phyloP scores from a whole-genome alignment of 345 rosid species.

The Populus alba region DNA sequence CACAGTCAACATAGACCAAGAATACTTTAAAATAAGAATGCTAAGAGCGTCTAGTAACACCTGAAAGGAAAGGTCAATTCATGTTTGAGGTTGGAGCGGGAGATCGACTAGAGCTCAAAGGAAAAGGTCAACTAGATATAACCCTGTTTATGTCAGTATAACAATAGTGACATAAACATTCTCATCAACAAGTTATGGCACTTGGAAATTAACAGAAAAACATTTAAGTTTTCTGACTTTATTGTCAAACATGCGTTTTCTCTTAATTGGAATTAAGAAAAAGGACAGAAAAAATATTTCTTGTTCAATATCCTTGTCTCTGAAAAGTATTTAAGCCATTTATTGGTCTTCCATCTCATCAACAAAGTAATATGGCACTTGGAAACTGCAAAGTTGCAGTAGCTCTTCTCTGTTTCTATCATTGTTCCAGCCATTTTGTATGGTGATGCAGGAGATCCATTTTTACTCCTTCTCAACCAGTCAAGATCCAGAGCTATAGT shows the following conservation, averaged over 20 bases:
- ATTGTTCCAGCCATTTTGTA: not conserved
- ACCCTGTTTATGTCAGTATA: no score
- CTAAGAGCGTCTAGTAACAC: no score
- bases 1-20: no score
- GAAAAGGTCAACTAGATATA: no score
- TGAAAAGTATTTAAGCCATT: not conserved
- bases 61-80: no score
- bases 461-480: not conserved
- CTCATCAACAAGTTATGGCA: not conserved
- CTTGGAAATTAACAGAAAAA: not conserved
- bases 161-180: not conserved
- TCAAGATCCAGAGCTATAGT: conserved; percentile 5
- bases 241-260: no score
- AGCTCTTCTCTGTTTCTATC: not conserved
- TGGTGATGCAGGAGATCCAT: not conserved
- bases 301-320: not conserved
- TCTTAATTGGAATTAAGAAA: no score
- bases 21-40: no score
- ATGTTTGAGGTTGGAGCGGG: no score
- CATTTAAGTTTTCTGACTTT: no score
- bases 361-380: not conserved
- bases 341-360: not conserved
- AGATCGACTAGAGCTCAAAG: no score
- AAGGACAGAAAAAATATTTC: not conserved
- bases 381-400: not conserved